These are phyloP conservation scores for Marchantia polymorpha DNA, from an alignment of 225 moss, liverwort and hornwort species.

Conservation along the genomic window DNA sequence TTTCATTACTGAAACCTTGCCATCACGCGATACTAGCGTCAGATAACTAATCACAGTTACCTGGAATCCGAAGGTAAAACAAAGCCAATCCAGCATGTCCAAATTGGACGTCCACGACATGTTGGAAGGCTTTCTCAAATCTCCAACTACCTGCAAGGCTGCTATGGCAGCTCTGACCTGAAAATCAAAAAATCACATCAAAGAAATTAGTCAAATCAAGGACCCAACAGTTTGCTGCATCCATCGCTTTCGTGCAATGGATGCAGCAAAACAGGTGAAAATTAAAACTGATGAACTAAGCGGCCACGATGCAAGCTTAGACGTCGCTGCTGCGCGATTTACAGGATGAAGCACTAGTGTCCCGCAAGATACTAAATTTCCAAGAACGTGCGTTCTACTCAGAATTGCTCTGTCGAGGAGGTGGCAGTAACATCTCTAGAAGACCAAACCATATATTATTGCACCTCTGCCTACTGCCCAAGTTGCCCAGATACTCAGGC, in stretches of 20 bases:
- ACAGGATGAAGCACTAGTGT: too few species aligned
- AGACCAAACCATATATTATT: background rate
- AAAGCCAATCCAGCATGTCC: conserved; percentile 94
- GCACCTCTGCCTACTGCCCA: too few species aligned
- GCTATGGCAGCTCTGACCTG: conserved; percentile 79
- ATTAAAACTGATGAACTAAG: background rate
- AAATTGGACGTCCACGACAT: conserved; percentile 29
- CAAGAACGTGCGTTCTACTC: background rate
- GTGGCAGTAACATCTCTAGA: background rate
- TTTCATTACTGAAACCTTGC: too few species aligned
- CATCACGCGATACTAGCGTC: too few species aligned
- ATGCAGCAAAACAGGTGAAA: background rate
- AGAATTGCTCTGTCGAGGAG: background rate
- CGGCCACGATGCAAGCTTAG: background rate
- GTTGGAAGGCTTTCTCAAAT: conserved; percentile 51
- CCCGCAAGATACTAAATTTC: background rate
- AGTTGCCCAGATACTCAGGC: background rate
- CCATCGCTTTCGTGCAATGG: background rate
- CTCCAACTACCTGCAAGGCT: conserved; percentile 65
- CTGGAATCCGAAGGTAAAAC: conserved; percentile 92
- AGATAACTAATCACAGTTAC: conserved; percentile 28
- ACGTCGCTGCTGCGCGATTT: too few species aligned
- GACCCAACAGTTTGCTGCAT: too few species aligned
- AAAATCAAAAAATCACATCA: background rate
- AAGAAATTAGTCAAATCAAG: background rate